These are phyloP conservation scores for Xylariaceae sp. DNA, from an alignment of 2,329 filamentous ascomycete genomes.

Conservation along the genomic window DNA sequence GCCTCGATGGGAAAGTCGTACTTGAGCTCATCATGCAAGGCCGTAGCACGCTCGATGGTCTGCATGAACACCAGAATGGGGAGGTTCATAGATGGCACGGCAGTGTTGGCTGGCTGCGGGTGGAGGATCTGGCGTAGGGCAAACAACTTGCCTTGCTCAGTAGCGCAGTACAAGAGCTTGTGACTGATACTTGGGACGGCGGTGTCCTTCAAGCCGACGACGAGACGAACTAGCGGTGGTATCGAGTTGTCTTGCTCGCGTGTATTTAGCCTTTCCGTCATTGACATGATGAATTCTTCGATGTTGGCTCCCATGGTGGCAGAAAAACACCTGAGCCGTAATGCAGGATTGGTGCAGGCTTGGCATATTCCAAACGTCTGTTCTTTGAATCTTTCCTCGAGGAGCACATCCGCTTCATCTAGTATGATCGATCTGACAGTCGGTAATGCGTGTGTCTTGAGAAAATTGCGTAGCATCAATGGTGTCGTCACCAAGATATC, in stretches of 20 bases:
- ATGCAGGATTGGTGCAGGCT: slow-evolving; percentile 64
- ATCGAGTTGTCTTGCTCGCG: slow-evolving; percentile 41
- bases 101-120: slow-evolving; percentile 56
- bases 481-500: slow-evolving; percentile 81
- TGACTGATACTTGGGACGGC: slow-evolving; percentile 90
- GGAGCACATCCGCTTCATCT: slow-evolving; percentile 91
- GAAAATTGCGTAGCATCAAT: slow-evolving; percentile 69
- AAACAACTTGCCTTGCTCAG: slow-evolving; percentile 88
- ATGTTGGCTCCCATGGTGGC: slow-evolving; percentile 95
- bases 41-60: slow-evolving; percentile 84
- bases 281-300: slow-evolving; percentile 65
- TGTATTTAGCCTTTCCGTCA: slow-evolving; percentile 64
- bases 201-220: slow-evolving; percentile 95
- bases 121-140: slow-evolving; percentile 86
- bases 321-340: slow-evolving; percentile 84
- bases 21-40: slow-evolving; percentile 82
- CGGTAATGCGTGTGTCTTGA: slow-evolving; percentile 57
- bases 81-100: slow-evolving; percentile 65
- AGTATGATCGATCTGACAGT: slow-evolving; percentile 72
- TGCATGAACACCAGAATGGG: slow-evolving; percentile 96
- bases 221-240: slow-evolving; percentile 69
- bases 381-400: slow-evolving; percentile 79
- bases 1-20: slow-evolving; percentile 92
- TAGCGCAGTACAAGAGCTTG: slow-evolving; percentile 84
- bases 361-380: slow-evolving; percentile 85